Conservation (phyloP, 202 grass and related monocot species). For the Panicum virgatum region DNA sequence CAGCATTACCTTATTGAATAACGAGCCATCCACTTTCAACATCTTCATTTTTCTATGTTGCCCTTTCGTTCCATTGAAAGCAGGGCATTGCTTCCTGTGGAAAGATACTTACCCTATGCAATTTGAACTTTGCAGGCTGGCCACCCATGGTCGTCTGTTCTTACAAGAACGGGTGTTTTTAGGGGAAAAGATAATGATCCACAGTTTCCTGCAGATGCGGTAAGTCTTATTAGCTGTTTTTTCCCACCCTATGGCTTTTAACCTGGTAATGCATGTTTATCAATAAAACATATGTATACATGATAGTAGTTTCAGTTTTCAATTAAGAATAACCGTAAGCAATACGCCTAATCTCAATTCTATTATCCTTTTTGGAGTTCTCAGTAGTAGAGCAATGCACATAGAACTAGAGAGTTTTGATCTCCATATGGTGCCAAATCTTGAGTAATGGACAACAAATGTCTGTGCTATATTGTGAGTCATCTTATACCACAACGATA, state of each 20-base stretch:
- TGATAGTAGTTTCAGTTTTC: slow-evolving; percentile 12
- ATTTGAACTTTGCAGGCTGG: slow-evolving; percentile 65
- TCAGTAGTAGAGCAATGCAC: background rate
- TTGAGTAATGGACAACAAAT: background rate
- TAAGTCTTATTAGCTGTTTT: slow-evolving; percentile 33
- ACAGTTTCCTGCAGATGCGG: slow-evolving; percentile 77
- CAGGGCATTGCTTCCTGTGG: slow-evolving; percentile 17
- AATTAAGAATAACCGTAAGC: slow-evolving; percentile 1
- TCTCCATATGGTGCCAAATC: background rate
- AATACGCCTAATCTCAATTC: slow-evolving; percentile 9
- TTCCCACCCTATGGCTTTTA: background rate
- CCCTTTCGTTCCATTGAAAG: background rate
- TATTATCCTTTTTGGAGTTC: background rate
- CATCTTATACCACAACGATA: background rate
- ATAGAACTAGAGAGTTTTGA: slow-evolving; percentile 3
- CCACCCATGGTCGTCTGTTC: slow-evolving; percentile 74
- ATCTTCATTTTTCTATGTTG: background rate
- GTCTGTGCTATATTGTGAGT: background rate
- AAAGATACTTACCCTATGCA: slow-evolving; percentile 20
- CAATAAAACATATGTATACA: slow-evolving; percentile 4
- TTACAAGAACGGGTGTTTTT: slow-evolving; percentile 92
- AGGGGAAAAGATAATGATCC: slow-evolving; percentile 71
- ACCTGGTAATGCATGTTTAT: slow-evolving; percentile 6
- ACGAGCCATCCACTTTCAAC: background rate
- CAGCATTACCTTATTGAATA: background rate